These are phyloP conservation scores for Adiantum capillusveneris DNA, from an alignment of 75 land plant species.

Conservation along the genomic window DNA sequence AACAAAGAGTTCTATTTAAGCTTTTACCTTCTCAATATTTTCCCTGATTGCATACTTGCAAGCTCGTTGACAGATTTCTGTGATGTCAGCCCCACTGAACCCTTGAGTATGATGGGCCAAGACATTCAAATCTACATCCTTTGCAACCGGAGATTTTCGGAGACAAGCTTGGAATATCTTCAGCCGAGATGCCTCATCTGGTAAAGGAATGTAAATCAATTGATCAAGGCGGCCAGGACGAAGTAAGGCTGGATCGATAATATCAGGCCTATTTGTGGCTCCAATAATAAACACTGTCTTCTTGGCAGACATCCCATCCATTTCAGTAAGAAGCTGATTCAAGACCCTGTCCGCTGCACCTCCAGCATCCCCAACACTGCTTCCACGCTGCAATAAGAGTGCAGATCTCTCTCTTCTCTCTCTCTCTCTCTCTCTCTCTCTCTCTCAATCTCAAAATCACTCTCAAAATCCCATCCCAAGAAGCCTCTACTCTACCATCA, in stretches of 20 bases:
- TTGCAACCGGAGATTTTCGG: conserved; percentile 57
- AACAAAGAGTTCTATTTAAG: neutral
- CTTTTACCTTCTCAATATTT: conserved; percentile 63
- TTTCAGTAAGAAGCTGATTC: conserved; percentile 34
- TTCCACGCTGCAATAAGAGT: conserved; percentile 22
- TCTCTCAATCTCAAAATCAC: too few relatives aligned
- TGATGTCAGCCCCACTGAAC: conserved; percentile 77
- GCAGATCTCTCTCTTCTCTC: too few relatives aligned
- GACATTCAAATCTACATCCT: conserved; percentile 43
- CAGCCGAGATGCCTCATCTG: conserved; percentile 62
- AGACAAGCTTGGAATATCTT: conserved; percentile 65
- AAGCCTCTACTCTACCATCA: too few relatives aligned
- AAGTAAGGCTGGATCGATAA: conserved; percentile 65
- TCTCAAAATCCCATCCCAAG: too few relatives aligned
- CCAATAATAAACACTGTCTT: conserved; percentile 43
- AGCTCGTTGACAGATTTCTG: conserved; percentile 79
- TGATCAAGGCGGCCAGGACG: conserved; percentile 74
- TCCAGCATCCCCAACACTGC: conserved; percentile 35
- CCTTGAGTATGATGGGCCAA: conserved; percentile 61
- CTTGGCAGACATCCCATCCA: conserved; percentile 43
- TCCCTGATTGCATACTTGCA: conserved; percentile 82
- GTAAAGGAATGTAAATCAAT: conserved; percentile 64
- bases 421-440: too few relatives aligned
- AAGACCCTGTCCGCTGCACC: conserved; percentile 39
- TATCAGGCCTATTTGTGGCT: conserved; percentile 48